A percentile compares a stretch with the other conserved stretches of the same genome.
These are phyloP conservation scores for Fusarium neocosmosporiellum DNA, from an alignment of 2,329 filamentous ascomycete genomes.

Conservation along the genomic window DNA sequence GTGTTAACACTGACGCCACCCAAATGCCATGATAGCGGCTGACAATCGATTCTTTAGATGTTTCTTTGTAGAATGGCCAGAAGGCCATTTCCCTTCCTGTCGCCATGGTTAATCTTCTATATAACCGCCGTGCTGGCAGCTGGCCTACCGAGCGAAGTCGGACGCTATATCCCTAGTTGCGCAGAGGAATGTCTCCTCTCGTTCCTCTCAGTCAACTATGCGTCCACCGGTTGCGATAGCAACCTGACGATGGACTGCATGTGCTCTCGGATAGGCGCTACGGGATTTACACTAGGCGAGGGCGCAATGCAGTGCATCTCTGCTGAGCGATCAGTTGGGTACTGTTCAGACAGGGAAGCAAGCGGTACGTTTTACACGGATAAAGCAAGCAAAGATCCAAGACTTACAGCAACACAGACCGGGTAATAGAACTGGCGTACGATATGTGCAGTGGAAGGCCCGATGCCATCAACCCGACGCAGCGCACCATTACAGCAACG, in stretches of 20 bases:
- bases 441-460: constrained; percentile 66
- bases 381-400: background rate
- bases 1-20: constrained; percentile 4
- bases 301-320: constrained; percentile 75
- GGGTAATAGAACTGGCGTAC: constrained; percentile 62
- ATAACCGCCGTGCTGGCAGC: constrained; percentile 42
- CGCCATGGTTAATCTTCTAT: constrained; percentile 48
- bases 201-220: constrained; percentile 72
- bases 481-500: constrained; percentile 68
- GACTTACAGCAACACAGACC: constrained; percentile 46
- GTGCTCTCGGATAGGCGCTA: constrained; percentile 68
- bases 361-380: constrained; percentile 42
- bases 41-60: constrained; percentile 49
- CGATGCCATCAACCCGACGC: constrained; percentile 66
- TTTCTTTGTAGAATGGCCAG: constrained; percentile 57
- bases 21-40: background rate
- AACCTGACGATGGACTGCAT: constrained; percentile 69
- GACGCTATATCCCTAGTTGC: constrained; percentile 65
- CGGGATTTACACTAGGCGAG: constrained; percentile 78
- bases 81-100: constrained; percentile 45
- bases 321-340: constrained; percentile 60
- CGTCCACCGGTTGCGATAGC: constrained; percentile 58
- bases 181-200: constrained; percentile 70
- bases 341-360: constrained; percentile 62
- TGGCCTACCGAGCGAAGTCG: constrained; percentile 52